Conservation (phyloP, 2,329 filamentous ascomycete species). For the Colletotrichum higginsianum region DNA sequence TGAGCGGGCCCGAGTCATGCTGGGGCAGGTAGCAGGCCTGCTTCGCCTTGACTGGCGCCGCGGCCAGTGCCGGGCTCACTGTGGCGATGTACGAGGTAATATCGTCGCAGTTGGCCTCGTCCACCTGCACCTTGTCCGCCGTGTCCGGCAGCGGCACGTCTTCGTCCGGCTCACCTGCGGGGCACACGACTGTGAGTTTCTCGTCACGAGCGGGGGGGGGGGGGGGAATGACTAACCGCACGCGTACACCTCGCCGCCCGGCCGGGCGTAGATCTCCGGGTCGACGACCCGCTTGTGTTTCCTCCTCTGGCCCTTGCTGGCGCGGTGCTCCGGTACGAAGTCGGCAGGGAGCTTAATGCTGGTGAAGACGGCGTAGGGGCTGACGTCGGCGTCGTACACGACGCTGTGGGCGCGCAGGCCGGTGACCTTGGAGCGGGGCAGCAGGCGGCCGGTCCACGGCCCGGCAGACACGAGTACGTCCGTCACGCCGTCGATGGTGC, state of each 20-base stretch:
- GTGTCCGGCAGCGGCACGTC: conserved; percentile 81
- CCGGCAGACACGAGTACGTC: conserved; percentile 71
- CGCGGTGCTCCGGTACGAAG: conserved; percentile 69
- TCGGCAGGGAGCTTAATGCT: conserved; percentile 81
- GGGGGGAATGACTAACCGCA: conserved; percentile 72
- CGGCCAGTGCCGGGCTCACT: conserved; percentile 75
- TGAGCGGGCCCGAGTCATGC: conserved; percentile 79
- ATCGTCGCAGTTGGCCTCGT: conserved; percentile 85
- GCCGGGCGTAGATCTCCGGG: conserved; percentile 94
- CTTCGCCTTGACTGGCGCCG: conserved; percentile 78
- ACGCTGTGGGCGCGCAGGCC: conserved; percentile 76
- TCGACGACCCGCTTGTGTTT: conserved; percentile 76
- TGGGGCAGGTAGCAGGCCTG: conserved; percentile 97
- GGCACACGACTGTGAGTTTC: neutral
- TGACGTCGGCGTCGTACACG: conserved; percentile 75
- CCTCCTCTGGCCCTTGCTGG: conserved; percentile 63
- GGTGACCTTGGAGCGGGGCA: conserved; percentile 71
- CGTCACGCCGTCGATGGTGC: conserved; percentile 61
- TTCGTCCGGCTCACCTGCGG: conserved; percentile 80
- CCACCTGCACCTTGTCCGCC: conserved; percentile 81
- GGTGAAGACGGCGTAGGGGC: conserved; percentile 87
- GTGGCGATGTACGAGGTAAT: conserved; percentile 83
- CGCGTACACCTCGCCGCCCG: conserved; percentile 91
- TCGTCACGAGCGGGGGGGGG: neutral
- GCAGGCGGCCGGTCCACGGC: conserved; percentile 74